Conservation (phyloP, 257 asterid species). For the Forsythia viridissima region DNA sequence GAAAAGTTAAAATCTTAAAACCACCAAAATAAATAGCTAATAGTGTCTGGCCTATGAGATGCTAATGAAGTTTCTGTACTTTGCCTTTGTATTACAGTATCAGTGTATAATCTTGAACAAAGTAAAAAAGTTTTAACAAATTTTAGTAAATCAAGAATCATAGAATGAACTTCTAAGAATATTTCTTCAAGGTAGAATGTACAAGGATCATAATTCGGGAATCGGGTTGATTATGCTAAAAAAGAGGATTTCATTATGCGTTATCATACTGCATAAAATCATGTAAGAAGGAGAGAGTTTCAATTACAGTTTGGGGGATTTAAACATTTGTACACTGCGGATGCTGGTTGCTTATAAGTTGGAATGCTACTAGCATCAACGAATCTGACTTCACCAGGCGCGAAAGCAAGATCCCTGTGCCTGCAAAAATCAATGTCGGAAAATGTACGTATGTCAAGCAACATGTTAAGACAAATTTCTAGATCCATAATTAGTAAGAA, state of each 20-base stretch:
- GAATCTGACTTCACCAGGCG: constrained; percentile 83
- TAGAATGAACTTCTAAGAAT: neutral
- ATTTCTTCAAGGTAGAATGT: neutral
- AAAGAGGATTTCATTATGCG: too few relatives aligned
- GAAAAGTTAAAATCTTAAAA: neutral
- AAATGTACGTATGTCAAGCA: neutral
- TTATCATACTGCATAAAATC: neutral
- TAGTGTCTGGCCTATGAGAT: too few relatives aligned
- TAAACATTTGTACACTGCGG: constrained; percentile 77
- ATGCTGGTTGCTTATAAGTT: constrained; percentile 70
- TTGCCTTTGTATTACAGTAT: too few relatives aligned
- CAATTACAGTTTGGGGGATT: constrained; percentile 85
- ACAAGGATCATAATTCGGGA: neutral
- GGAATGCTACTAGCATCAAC: constrained; percentile 76
- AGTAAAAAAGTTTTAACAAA: neutral
- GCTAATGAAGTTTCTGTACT: too few relatives aligned
- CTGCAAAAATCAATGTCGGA: constrained; percentile 38
- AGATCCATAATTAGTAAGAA: neutral
- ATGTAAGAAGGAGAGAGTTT: constrained; percentile 1
- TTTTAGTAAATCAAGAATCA: neutral
- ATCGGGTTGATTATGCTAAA: too few relatives aligned
- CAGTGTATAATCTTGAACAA: too few relatives aligned
- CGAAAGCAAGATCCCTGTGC: constrained; percentile 72
- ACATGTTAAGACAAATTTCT: constrained; percentile 8
- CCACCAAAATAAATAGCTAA: too few relatives aligned